phyloP scores from a whole-genome alignment of 176 grass and related monocot genomes.

The Cenchrus fungigraminus region DNA sequence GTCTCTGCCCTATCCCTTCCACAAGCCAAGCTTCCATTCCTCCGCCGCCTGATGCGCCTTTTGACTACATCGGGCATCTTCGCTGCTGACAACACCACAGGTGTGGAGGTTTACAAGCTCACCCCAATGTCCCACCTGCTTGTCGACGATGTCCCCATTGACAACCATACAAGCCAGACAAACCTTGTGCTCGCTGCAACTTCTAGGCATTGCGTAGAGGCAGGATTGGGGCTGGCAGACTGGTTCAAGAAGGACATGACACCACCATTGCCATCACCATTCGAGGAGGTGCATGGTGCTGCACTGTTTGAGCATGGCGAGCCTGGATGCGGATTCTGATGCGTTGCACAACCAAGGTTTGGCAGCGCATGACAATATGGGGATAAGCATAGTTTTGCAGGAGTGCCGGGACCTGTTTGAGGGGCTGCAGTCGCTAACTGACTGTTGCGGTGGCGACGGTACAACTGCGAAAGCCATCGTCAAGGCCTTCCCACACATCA shows the following conservation, averaged over 20 bases:
- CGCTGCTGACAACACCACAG: background rate
- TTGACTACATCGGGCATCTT: slow-evolving; percentile 23
- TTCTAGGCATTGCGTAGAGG: background rate
- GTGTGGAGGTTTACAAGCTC: slow-evolving; percentile 14
- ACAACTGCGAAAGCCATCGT: background rate
- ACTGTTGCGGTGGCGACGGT: slow-evolving; percentile 39
- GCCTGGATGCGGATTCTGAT: background rate
- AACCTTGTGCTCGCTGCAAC: background rate
- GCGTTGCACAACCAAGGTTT: slow-evolving; percentile 4
- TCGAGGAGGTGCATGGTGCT: background rate
- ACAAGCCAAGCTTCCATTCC: background rate
- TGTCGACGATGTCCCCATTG: background rate
- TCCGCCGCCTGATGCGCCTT: slow-evolving; percentile 35
- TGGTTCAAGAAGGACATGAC: slow-evolving; percentile 31
- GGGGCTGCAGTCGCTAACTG: slow-evolving; percentile 36
- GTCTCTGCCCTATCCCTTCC: slow-evolving; percentile 22
- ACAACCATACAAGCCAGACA: background rate
- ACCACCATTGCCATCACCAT: background rate
- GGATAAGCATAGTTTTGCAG: background rate
- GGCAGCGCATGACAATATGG: background rate
- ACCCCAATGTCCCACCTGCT: slow-evolving; percentile 17
- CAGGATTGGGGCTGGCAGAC: background rate
- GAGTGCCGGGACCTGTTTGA: slow-evolving; percentile 7
- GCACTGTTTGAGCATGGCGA: background rate
- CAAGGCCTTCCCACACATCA: background rate